These are phyloP conservation scores for Fusarium luffae DNA, from an alignment of 2,329 filamentous ascomycete genomes.

Conservation along the genomic window DNA sequence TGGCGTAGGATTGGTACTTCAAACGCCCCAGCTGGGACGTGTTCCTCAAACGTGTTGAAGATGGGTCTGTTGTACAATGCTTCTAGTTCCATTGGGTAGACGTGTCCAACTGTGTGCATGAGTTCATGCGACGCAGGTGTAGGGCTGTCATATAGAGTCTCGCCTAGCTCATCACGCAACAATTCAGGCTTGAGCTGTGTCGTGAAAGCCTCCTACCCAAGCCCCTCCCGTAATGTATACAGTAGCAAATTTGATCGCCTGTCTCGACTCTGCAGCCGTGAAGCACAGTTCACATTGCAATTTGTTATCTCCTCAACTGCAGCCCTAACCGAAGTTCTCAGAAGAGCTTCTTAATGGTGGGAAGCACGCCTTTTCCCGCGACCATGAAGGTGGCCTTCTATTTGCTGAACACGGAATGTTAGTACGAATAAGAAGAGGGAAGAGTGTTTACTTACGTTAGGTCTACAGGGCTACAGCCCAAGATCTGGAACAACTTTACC, in stretches of 20 bases:
- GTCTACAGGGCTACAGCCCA: neutral
- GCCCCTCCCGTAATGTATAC: neutral
- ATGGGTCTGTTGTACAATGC: neutral
- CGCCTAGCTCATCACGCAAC: neutral
- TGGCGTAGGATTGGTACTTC: neutral
- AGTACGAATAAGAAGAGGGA: fast-evolving
- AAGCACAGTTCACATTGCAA: neutral
- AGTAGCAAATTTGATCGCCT: neutral
- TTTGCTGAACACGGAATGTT: fast-evolving
- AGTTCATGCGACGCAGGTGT: neutral
- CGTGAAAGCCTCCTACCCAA: neutral
- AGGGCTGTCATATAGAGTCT: neutral
- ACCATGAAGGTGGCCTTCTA: neutral
- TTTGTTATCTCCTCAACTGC: neutral
- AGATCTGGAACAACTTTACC: neutral
- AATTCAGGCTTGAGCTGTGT: neutral
- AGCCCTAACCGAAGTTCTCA: neutral
- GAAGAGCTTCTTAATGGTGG: neutral
- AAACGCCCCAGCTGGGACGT: no score
- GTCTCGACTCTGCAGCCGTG: neutral
- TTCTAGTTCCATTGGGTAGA: neutral
- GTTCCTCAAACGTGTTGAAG: neutral
- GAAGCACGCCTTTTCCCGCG: neutral
- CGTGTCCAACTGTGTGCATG: neutral
- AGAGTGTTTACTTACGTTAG: neutral